phyloP scores from a whole-genome alignment of 1,284 basidiomycete genomes.

The Cryptococcus hybrid region DNA sequence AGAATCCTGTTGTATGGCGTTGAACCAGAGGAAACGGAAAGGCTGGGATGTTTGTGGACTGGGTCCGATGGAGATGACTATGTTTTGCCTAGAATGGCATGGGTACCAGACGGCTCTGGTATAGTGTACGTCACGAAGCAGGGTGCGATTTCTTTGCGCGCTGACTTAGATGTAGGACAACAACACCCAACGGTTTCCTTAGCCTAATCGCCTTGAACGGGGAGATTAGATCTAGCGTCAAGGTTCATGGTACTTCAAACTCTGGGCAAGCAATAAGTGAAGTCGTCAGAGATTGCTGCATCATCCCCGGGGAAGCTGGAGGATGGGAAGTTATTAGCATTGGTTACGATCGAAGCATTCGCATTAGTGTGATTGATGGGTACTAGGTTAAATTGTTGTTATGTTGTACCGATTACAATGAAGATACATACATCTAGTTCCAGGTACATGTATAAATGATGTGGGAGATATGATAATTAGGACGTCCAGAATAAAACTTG shows the following conservation, averaged over 20 bases:
- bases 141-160: too few species aligned
- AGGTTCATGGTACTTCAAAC: slow-evolving; percentile 33
- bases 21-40: slow-evolving; percentile 36
- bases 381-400: not conserved
- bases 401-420: too few species aligned
- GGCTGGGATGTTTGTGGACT: slow-evolving; percentile 46
- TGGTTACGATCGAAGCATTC: slow-evolving; percentile 44
- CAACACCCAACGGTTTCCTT: slow-evolving; percentile 43
- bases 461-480: too few species aligned
- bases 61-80: slow-evolving; percentile 42
- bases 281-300: slow-evolving; percentile 39
- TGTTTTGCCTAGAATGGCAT: slow-evolving; percentile 48
- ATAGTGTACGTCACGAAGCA: slow-evolving; percentile 32
- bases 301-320: slow-evolving; percentile 10
- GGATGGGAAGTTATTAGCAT: slow-evolving; percentile 45
- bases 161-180: slow-evolving; percentile 22
- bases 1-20: slow-evolving; percentile 39
- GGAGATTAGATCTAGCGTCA: slow-evolving; percentile 34
- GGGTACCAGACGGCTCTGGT: slow-evolving; percentile 45
- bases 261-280: slow-evolving; percentile 33
- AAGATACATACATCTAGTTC: too few species aligned
- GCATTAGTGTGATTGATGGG: slow-evolving; percentile 11
- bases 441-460: too few species aligned
- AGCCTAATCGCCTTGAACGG: slow-evolving; percentile 37
- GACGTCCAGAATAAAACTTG: too few species aligned